These are phyloP conservation scores for Jaltomata sinuosa DNA, from an alignment of 257 asterid species.

Conservation along the genomic window DNA sequence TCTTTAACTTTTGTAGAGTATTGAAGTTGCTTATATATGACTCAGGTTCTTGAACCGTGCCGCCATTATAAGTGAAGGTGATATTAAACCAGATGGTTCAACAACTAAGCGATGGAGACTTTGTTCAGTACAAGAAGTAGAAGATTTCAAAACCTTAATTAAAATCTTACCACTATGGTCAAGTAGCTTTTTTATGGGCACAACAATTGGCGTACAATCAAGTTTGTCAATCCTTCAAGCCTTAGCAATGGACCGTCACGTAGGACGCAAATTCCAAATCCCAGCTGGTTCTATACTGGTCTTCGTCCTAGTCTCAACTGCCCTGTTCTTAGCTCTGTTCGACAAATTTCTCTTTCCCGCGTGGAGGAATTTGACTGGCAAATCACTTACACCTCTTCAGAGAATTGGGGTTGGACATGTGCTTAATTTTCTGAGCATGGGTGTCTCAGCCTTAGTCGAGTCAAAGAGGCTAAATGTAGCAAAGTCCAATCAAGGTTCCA, in stretches of 20 bases:
- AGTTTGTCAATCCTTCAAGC: slow-evolving; percentile 15
- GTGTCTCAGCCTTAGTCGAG: slow-evolving; percentile 43
- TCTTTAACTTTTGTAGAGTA: background rate
- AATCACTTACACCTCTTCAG: slow-evolving; percentile 9
- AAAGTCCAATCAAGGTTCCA: background rate
- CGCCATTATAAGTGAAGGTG: slow-evolving; percentile 6
- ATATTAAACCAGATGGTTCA: background rate
- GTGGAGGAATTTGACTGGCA: background rate
- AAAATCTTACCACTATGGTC: slow-evolving; percentile 17
- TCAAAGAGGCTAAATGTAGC: slow-evolving; percentile 30
- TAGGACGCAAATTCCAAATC: slow-evolving; percentile 13
- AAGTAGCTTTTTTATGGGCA: slow-evolving; percentile 2
- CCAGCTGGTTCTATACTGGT: slow-evolving; percentile 7
- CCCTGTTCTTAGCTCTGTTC: background rate
- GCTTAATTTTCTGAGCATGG: slow-evolving; percentile 30
- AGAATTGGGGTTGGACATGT: slow-evolving; percentile 14
- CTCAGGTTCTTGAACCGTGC: slow-evolving; percentile 15
- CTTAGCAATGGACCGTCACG: slow-evolving; percentile 9
- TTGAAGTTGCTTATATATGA: background rate
- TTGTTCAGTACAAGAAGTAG: slow-evolving; percentile 12
- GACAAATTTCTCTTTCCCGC: background rate
- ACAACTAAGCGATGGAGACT: background rate
- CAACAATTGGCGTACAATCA: background rate
- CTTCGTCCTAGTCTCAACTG: background rate
- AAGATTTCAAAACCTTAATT: slow-evolving; percentile 7